phyloP scores from a whole-genome alignment of 1,284 basidiomycete genomes.

The Ustilago lituana region DNA sequence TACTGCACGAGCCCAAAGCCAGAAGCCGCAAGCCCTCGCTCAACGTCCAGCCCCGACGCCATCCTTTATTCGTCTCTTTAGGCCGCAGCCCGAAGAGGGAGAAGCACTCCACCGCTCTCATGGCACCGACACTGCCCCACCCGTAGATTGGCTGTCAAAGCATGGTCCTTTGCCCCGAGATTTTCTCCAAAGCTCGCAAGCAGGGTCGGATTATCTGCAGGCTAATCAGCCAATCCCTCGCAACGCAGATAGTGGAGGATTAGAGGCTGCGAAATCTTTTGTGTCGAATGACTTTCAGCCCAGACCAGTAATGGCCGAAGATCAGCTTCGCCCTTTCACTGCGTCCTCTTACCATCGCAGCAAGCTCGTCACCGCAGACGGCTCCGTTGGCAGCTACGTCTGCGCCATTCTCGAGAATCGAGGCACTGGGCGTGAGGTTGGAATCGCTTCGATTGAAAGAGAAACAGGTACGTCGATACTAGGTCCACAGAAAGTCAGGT shows the following conservation, averaged over 20 bases:
- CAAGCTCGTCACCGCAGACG: constrained; percentile 36
- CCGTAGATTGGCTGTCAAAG: constrained; percentile 13
- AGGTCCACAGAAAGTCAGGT: background rate
- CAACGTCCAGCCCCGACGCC: background rate
- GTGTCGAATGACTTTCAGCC: too few relatives aligned
- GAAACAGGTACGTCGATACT: constrained; percentile 74
- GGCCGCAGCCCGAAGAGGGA: constrained; percentile 5
- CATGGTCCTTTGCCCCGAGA: constrained; percentile 14
- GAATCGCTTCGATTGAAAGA: constrained; percentile 82
- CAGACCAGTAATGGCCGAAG: too few relatives aligned
- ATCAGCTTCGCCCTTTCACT: constrained; percentile 30
- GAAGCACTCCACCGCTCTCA: background rate
- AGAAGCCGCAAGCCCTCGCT: background rate
- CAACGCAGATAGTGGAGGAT: background rate
- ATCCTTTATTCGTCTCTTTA: constrained; percentile 22
- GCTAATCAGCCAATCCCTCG: background rate
- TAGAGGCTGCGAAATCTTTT: too few relatives aligned
- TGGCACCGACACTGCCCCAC: background rate
- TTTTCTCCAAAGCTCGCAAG: constrained; percentile 20
- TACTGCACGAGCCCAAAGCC: background rate
- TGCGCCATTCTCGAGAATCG: constrained; percentile 45
- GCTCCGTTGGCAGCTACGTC: constrained; percentile 33
- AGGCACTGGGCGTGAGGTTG: constrained; percentile 80
- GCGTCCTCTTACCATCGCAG: constrained; percentile 43
- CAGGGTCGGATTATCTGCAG: too few relatives aligned